phyloP scores from a whole-genome alignment of 768 basidiomycete genomes.

The Myochromella boudieri region DNA sequence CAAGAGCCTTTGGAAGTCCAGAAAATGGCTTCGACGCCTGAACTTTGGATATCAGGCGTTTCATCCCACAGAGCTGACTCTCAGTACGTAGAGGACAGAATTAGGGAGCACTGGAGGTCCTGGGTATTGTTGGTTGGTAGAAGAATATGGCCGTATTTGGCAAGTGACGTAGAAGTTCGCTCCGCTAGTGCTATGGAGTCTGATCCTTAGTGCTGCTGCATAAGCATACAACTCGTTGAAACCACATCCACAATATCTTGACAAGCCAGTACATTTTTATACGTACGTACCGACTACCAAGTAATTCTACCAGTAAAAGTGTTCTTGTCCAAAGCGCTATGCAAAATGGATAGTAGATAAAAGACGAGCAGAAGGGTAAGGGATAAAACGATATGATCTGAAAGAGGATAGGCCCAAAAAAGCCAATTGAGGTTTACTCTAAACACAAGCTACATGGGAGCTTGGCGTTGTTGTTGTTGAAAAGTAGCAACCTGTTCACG shows the following conservation, averaged over 20 bases:
- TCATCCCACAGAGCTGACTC: constrained; percentile 11
- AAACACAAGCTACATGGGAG: neutral
- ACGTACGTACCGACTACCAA: too few species aligned
- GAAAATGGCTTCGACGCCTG: constrained; percentile 33
- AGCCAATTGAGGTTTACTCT: too few species aligned
- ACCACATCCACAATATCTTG: too few species aligned
- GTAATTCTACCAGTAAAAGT: neutral
- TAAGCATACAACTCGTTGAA: too few species aligned
- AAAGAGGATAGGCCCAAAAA: too few species aligned
- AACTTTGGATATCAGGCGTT: constrained; percentile 20
- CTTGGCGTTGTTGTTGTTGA: constrained; percentile 20
- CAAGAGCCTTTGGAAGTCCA: constrained; percentile 16
- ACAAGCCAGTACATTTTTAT: too few species aligned
- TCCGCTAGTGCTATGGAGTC: too few species aligned
- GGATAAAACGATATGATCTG: constrained; percentile 5
- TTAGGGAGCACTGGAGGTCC: neutral
- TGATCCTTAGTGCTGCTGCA: too few species aligned
- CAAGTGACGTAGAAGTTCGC: neutral
- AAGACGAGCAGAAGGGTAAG: too few species aligned
- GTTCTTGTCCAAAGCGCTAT: too few species aligned
- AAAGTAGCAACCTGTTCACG: constrained; percentile 8
- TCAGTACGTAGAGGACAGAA: neutral
- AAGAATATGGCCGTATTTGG: too few species aligned
- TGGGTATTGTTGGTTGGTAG: neutral
- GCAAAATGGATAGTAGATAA: too few species aligned